Conservation (phyloP, 2,329 filamentous ascomycete genomes). For the Cercospora sp. region DNA sequence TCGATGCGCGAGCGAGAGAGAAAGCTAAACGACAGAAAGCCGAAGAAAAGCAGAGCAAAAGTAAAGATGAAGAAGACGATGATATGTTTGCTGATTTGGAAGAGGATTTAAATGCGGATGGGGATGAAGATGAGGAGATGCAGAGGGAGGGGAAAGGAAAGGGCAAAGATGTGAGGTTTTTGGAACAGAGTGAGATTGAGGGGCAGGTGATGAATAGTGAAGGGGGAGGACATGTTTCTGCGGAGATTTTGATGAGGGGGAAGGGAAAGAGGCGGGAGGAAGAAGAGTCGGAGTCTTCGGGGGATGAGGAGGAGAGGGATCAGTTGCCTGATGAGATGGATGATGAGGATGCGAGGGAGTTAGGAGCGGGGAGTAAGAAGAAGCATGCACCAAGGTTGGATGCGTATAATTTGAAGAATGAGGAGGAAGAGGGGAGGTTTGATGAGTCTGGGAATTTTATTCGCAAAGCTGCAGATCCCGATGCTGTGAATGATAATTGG, state of each 20-base stretch:
- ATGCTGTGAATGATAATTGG: constrained; percentile 90
- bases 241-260: constrained; percentile 62
- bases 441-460: constrained; percentile 91
- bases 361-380: constrained; percentile 88
- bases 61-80: constrained; percentile 66
- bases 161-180: constrained; percentile 63
- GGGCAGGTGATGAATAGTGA: constrained; percentile 76
- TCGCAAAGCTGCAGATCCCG: constrained; percentile 82
- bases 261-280: constrained; percentile 46
- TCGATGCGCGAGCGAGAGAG: constrained; percentile 65
- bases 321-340: constrained; percentile 58
- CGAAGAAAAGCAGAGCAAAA: constrained; percentile 41
- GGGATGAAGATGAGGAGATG: constrained; percentile 56
- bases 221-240: constrained; percentile 67
- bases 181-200: constrained; percentile 67
- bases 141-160: constrained; percentile 55
- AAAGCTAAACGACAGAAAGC: constrained; percentile 41
- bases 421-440: constrained; percentile 90
- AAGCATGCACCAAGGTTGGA: constrained; percentile 91
- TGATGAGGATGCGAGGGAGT: constrained; percentile 79
- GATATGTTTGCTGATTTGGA: constrained; percentile 76
- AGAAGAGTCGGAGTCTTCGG: constrained; percentile 41
- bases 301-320: constrained; percentile 66
- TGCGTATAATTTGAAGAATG: constrained; percentile 88
- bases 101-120: constrained; percentile 53